Evolutionary conservation across 2,329 filamentous ascomycete genomes (phyloP).

Genomic region (Colletotrichum chlorophyti): DNA sequence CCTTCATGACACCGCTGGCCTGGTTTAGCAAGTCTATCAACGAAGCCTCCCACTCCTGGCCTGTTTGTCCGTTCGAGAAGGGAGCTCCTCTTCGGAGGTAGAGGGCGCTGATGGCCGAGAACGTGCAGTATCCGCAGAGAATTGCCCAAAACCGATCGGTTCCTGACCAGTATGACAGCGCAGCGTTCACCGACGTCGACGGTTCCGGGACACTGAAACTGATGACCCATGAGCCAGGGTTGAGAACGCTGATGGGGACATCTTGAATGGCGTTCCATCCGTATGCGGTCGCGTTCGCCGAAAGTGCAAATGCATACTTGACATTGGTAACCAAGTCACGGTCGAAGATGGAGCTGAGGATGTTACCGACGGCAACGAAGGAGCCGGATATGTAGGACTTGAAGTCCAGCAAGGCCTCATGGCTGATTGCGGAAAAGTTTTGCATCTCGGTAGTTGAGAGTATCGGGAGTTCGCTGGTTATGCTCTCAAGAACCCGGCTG

Average conservation of each 20-base stretch:
- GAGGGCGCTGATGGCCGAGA: constrained; percentile 75
- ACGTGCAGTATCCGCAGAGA: constrained; percentile 78
- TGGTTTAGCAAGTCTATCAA: constrained; percentile 87
- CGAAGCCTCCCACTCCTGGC: constrained; percentile 74
- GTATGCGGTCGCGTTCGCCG: constrained; percentile 29
- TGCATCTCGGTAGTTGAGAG: constrained; percentile 69
- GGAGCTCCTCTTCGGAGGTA: constrained; percentile 80
- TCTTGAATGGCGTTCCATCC: constrained; percentile 36
- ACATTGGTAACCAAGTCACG: constrained; percentile 48
- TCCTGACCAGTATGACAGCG: constrained; percentile 71
- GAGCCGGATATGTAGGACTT: constrained; percentile 57
- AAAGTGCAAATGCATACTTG: constrained; percentile 29
- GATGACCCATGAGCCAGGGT: constrained; percentile 65
- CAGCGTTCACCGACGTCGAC: constrained; percentile 54
- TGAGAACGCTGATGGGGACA: constrained; percentile 45
- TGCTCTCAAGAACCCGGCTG: constrained; percentile 55
- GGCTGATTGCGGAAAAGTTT: constrained; percentile 78
- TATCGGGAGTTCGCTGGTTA: constrained; percentile 57
- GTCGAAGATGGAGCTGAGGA: constrained; percentile 51
- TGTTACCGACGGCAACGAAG: constrained; percentile 45
- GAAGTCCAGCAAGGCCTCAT: constrained; percentile 69
- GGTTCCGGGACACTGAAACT: constrained; percentile 55
- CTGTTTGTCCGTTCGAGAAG: constrained; percentile 63
- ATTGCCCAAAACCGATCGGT: constrained; percentile 75
- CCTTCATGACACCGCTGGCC: constrained; percentile 96